Percentiles rank a stretch among this genome's conserved stretches.
These are phyloP conservation scores for Trichophyton mentagrophytes DNA, from an alignment of 2,329 filamentous ascomycete species.

Conservation along the genomic window DNA sequence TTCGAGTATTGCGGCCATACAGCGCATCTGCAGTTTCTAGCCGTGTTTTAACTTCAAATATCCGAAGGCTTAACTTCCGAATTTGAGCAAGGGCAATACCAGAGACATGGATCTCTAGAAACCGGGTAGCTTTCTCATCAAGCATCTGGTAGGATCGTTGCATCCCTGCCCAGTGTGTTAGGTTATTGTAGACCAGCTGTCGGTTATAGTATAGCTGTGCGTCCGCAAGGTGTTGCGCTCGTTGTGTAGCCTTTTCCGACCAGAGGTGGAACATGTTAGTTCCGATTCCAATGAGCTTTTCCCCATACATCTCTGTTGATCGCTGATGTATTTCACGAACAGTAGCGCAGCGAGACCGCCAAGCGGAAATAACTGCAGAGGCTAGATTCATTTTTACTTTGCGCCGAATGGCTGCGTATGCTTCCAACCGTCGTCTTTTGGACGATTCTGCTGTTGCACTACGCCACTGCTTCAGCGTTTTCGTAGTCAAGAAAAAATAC, in stretches of 20 bases:
- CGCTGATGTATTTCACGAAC: conserved; percentile 28
- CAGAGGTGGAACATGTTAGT: conserved; percentile 31
- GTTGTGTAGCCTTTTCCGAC: conserved; percentile 29
- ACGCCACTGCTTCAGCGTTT: conserved; percentile 40
- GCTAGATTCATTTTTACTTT: conserved; percentile 44
- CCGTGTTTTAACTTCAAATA: conserved; percentile 42
- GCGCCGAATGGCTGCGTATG: conserved; percentile 43
- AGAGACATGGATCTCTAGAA: conserved; percentile 37
- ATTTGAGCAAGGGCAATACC: conserved; percentile 36
- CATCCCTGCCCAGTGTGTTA: conserved; percentile 27
- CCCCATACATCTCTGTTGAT: conserved; percentile 26
- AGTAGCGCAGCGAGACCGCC: conserved; percentile 25
- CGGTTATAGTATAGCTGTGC: conserved; percentile 28
- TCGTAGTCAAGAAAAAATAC: conserved; percentile 44
- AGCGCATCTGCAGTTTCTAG: conserved; percentile 42
- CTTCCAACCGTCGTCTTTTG: conserved; percentile 41
- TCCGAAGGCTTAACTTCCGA: conserved; percentile 45
- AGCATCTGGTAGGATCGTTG: conserved; percentile 24
- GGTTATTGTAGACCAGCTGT: conserved; percentile 26
- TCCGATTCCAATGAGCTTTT: conserved; percentile 23
- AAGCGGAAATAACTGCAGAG: conserved; percentile 28
- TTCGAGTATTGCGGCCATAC: conserved; percentile 40
- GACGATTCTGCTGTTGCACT: conserved; percentile 38
- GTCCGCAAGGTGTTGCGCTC: conserved; percentile 24
- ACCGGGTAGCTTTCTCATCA: conserved; percentile 34